Conservation (phyloP, 192 early-diverging fungal species). For the Coemansia sp. region DNA sequence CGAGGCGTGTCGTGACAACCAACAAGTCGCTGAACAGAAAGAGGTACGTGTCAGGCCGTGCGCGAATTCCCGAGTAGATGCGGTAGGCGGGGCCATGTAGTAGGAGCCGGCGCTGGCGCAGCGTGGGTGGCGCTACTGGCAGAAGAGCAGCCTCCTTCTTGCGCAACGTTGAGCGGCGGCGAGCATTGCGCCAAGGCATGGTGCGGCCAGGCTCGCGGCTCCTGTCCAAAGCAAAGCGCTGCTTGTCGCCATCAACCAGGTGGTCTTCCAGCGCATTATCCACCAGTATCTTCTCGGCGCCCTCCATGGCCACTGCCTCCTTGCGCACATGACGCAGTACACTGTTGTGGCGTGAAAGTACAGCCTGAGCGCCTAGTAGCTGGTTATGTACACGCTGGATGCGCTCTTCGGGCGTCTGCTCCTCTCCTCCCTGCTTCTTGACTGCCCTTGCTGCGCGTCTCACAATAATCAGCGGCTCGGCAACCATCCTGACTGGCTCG, state of each 20-base stretch:
- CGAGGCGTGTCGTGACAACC: slow-evolving; percentile 35
- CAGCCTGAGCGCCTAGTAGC: slow-evolving; percentile 50
- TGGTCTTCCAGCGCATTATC: slow-evolving; percentile 44
- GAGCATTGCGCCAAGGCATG: slow-evolving; percentile 40
- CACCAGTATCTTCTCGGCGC: slow-evolving; percentile 48
- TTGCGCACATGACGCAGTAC: slow-evolving; percentile 33
- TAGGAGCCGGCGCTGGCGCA: slow-evolving; percentile 27
- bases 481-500: slow-evolving; percentile 29
- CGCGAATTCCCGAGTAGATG: slow-evolving; percentile 38
- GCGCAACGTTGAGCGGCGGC: slow-evolving; percentile 43
- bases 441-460: slow-evolving; percentile 24
- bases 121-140: too few relatives aligned
- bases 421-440: background rate
- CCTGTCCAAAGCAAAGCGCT: slow-evolving; percentile 7
- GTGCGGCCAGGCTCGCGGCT: slow-evolving; percentile 3
- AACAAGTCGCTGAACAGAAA: slow-evolving; percentile 51
- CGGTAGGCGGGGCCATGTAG: slow-evolving; percentile 49
- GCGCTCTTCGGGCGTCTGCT: slow-evolving; percentile 24
- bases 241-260: slow-evolving; percentile 25
- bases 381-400: slow-evolving; percentile 51
- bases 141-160: too few relatives aligned
- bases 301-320: slow-evolving; percentile 30
- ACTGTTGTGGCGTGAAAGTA: slow-evolving; percentile 47
- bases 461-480: slow-evolving; percentile 52
- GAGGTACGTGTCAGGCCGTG: slow-evolving; percentile 48